These are phyloP conservation scores for Leccinum disarticulatum DNA, from an alignment of 768 basidiomycete species.

Conservation along the genomic window DNA sequence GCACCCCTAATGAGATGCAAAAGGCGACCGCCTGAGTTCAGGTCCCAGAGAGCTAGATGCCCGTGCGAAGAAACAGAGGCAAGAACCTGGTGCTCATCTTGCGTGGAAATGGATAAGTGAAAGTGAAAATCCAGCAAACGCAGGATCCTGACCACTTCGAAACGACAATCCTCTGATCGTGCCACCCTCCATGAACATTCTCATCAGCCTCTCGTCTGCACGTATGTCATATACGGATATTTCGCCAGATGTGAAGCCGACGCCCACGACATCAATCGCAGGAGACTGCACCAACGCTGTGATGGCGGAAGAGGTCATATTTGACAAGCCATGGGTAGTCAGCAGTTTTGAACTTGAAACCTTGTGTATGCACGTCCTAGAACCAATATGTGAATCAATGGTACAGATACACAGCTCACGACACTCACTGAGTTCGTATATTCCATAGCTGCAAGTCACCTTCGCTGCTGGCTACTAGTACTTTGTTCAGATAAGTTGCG, in stretches of 20 bases:
- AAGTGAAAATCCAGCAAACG: neutral
- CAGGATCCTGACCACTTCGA: slow-evolving; percentile 68
- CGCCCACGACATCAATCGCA: slow-evolving; percentile 93
- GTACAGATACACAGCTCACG: neutral
- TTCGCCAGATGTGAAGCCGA: slow-evolving; percentile 86
- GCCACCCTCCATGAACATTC: slow-evolving; percentile 90
- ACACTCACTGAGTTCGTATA: slow-evolving; percentile 70
- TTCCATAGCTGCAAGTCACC: slow-evolving; percentile 95
- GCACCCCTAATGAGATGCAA: slow-evolving; percentile 86
- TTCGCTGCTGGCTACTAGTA: slow-evolving; percentile 78
- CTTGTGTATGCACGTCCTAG: slow-evolving; percentile 80
- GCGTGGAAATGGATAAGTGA: slow-evolving; percentile 5
- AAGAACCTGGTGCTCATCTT: slow-evolving; percentile 86
- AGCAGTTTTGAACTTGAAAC: slow-evolving; percentile 61
- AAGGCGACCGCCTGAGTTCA: slow-evolving; percentile 77
- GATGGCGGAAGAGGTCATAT: slow-evolving; percentile 46
- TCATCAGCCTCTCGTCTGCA: slow-evolving; percentile 84
- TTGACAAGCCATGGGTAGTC: slow-evolving; percentile 35
- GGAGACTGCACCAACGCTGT: slow-evolving; percentile 87
- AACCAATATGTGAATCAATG: neutral
- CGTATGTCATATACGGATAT: slow-evolving; percentile 89
- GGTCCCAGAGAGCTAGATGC: slow-evolving; percentile 91
- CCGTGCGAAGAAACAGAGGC: slow-evolving; percentile 86
- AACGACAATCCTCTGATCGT: slow-evolving; percentile 76
- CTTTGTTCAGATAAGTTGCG: slow-evolving; percentile 95